These are phyloP conservation scores for Phytophthora sojae DNA, from an alignment of 352 stramenopile genomes.

Conservation along the genomic window DNA sequence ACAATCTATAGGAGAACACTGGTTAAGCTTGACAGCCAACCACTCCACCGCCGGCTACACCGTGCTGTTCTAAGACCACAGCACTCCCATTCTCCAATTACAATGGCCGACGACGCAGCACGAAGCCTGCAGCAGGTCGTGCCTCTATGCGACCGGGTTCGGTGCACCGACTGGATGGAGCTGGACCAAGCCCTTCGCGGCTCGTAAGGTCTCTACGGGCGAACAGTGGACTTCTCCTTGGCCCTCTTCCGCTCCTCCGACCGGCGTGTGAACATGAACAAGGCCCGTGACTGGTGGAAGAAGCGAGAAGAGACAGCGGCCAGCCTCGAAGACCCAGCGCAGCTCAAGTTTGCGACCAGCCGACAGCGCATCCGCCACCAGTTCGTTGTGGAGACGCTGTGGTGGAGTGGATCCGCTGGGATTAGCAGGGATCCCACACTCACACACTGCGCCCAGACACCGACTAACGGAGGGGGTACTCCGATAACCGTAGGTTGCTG, in stretches of 20 bases:
- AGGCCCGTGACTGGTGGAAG: conserved; percentile 11
- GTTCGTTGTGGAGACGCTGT: background rate
- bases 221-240: conserved; percentile 8
- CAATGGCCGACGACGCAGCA: too few relatives aligned
- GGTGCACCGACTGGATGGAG: conserved; percentile 11
- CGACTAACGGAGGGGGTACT: too few relatives aligned
- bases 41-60: too few relatives aligned
- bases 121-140: background rate
- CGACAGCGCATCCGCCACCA: background rate
- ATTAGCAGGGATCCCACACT: too few relatives aligned
- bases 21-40: too few relatives aligned
- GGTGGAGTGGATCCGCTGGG: too few relatives aligned
- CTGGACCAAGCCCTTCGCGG: conserved; percentile 2
- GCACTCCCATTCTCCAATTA: too few relatives aligned
- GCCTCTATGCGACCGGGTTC: background rate
- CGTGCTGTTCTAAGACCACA: too few relatives aligned
- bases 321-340: background rate
- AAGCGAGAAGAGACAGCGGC: background rate
- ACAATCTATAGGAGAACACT: too few relatives aligned
- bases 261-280: conserved; percentile 16
- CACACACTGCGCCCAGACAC: too few relatives aligned
- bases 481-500: too few relatives aligned
- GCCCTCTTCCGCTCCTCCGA: conserved; percentile 7
- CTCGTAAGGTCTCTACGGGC: conserved; percentile 3
- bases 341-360: background rate